A percentile compares a stretch with the other conserved stretches of the same genome.
Conservation (phyloP, 805 yeast genomes). For the Teunomyces atbi region DNA sequence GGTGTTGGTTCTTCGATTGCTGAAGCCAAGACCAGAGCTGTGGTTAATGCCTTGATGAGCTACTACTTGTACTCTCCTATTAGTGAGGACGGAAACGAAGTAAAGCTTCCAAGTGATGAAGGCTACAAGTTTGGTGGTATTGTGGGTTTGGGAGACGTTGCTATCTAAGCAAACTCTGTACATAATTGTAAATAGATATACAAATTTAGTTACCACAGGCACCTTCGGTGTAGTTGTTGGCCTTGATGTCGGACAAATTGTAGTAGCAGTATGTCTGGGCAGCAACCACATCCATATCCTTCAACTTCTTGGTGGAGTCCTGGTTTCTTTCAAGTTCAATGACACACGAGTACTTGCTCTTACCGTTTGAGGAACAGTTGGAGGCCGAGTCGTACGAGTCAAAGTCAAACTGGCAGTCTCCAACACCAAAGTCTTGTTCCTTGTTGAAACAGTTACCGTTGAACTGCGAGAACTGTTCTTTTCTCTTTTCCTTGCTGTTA, state of each 20-base stretch:
- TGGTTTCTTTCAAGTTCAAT: slow-evolving; percentile 12
- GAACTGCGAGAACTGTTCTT: slow-evolving; percentile 8
- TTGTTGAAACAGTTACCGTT: slow-evolving; percentile 12
- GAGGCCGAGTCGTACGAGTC: slow-evolving; percentile 9
- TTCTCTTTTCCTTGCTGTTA: not conserved
- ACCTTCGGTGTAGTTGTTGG: slow-evolving; percentile 10
- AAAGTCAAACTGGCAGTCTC: slow-evolving; percentile 11
- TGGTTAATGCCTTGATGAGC: slow-evolving; percentile 83
- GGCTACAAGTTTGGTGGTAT: slow-evolving; percentile 40
- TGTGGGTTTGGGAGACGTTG: slow-evolving; percentile 45
- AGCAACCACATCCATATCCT: slow-evolving; percentile 12
- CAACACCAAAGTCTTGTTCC: slow-evolving; percentile 7
- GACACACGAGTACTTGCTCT: slow-evolving; percentile 14
- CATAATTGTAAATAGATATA: slow-evolving; percentile 9
- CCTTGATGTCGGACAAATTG: slow-evolving; percentile 6
- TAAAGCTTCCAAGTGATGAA: slow-evolving; percentile 61
- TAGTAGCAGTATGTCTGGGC: slow-evolving; percentile 12
- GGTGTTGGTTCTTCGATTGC: slow-evolving; percentile 88
- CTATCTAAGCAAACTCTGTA: slow-evolving; percentile 25
- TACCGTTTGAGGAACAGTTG: slow-evolving; percentile 9
- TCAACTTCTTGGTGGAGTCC: slow-evolving; percentile 9
- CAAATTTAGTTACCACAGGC: slow-evolving; percentile 12
- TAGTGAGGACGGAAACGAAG: slow-evolving; percentile 37
- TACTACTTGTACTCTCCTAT: slow-evolving; percentile 91
- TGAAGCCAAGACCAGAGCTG: slow-evolving; percentile 91